These are phyloP conservation scores for Filobasidium uniguttulatum DNA, from an alignment of 1,284 basidiomycete genomes.

Conservation along the genomic window DNA sequence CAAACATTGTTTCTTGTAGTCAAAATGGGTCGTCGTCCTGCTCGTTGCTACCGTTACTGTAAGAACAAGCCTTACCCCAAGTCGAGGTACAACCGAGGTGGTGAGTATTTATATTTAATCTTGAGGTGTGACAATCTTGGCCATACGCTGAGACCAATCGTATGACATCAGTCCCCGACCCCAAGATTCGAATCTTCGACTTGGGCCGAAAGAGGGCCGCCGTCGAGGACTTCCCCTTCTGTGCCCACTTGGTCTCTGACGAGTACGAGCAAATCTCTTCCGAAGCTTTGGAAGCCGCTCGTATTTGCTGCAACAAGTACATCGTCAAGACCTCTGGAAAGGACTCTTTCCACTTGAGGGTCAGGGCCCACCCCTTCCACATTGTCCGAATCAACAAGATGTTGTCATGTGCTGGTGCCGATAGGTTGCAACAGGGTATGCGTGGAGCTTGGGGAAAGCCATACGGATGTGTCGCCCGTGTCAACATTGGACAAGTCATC, in stretches of 20 bases:
- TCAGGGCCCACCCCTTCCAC: constrained; percentile 97
- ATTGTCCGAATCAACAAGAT: constrained; percentile 99
- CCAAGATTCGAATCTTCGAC: constrained; percentile 76
- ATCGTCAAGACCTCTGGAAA: constrained; percentile 96
- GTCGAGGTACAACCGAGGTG: constrained; percentile 92
- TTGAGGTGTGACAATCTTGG: neutral
- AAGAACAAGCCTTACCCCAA: constrained; percentile 89
- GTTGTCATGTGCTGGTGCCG: constrained; percentile 97
- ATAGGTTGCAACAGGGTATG: constrained; percentile 97
- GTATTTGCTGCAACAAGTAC: constrained; percentile 99
- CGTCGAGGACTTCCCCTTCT: constrained; percentile 96
- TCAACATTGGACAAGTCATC: constrained; percentile 66
- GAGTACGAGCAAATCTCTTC: constrained; percentile 96
- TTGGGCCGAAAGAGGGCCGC: constrained; percentile 87
- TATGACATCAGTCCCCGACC: constrained; percentile 9
- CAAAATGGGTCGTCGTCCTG: constrained; percentile 86
- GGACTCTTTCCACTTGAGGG: constrained; percentile 96
- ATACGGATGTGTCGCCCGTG: constrained; percentile 44
- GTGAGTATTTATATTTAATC: constrained; percentile 52
- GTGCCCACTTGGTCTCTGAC: constrained; percentile 89
- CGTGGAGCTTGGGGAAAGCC: constrained; percentile 99
- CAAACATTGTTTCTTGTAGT: constrained; percentile 1
- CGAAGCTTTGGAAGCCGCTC: constrained; percentile 94
- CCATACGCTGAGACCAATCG: neutral
- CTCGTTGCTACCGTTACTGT: constrained; percentile 93